Evolutionary conservation across 176 grass and related monocot genomes (phyloP).

Genomic region (Aegilops tauschii): DNA sequence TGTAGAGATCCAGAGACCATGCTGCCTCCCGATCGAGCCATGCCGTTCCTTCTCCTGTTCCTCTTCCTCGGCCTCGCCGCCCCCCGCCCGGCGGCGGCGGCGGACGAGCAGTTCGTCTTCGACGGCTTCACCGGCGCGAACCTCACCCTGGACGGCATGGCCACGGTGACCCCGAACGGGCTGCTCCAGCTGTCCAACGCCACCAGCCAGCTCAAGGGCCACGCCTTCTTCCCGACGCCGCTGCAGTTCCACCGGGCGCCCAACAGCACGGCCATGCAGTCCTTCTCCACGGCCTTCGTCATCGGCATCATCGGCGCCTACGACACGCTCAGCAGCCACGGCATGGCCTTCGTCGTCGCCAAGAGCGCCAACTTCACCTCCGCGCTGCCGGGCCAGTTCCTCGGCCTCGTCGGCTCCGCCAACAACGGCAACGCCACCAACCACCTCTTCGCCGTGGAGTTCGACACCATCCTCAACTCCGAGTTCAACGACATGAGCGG

Average conservation of each 20-base stretch:
- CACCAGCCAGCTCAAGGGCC: slow-evolving; percentile 60
- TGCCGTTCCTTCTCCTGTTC: not conserved
- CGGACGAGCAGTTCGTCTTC: slow-evolving; percentile 61
- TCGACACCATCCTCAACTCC: slow-evolving; percentile 82
- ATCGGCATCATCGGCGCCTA: slow-evolving; percentile 72
- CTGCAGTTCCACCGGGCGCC: slow-evolving; percentile 35
- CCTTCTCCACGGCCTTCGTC: slow-evolving; percentile 78
- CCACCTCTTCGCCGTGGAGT: slow-evolving; percentile 81
- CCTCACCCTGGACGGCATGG: slow-evolving; percentile 61
- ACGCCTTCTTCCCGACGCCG: slow-evolving; percentile 61
- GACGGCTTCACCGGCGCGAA: slow-evolving; percentile 55
- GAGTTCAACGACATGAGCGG: slow-evolving; percentile 75
- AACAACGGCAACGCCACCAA: slow-evolving; percentile 64
- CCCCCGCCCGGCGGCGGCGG: not conserved
- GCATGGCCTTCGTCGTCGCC: slow-evolving; percentile 65
- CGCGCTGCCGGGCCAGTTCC: slow-evolving; percentile 61
- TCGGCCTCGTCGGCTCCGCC: slow-evolving; percentile 59
- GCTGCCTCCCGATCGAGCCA: too few relatives aligned
- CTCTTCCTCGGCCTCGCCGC: slow-evolving; percentile 8
- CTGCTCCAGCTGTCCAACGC: slow-evolving; percentile 58
- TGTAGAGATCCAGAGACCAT: not conserved
- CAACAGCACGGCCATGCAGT: slow-evolving; percentile 51
- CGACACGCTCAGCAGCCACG: slow-evolving; percentile 64
- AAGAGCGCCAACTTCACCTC: slow-evolving; percentile 45
- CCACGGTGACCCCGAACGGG: slow-evolving; percentile 48